A percentile compares a stretch with the other conserved stretches of the same genome.
phyloP scores from a whole-genome alignment of 768 basidiomycete species.

The Mycena filopes region DNA sequence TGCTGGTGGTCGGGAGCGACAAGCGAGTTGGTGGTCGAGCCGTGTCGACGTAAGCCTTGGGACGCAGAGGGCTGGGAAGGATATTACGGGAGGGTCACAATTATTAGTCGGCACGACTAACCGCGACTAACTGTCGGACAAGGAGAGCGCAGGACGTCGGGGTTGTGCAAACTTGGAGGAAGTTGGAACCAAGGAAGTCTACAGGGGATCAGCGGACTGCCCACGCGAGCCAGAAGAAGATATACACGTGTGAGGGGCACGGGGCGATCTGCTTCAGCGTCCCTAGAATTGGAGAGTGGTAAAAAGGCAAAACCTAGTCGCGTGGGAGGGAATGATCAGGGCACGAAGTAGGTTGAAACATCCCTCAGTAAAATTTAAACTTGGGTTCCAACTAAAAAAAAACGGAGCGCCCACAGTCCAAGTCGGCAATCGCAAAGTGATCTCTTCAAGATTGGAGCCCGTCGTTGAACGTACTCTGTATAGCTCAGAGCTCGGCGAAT shows the following conservation, averaged over 20 bases:
- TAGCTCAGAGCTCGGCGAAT: too few relatives aligned
- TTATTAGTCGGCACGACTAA: slow-evolving; percentile 24
- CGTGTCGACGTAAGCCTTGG: slow-evolving; percentile 22
- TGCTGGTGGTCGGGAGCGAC: slow-evolving; percentile 8
- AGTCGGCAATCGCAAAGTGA: slow-evolving; percentile 14
- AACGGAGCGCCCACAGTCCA: neutral
- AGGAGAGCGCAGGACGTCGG: neutral
- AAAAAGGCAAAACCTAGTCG: slow-evolving; percentile 10
- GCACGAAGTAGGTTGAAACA: neutral
- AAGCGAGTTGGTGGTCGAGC: slow-evolving; percentile 15
- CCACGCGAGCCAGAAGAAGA: slow-evolving; percentile 19
- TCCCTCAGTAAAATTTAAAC: neutral
- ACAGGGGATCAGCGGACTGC: slow-evolving; percentile 13
- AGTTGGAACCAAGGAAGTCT: slow-evolving; percentile 13
- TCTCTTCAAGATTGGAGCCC: too few relatives aligned
- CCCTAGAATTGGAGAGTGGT: slow-evolving; percentile 10
- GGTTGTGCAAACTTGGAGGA: slow-evolving; percentile 11
- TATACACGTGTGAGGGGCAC: slow-evolving; percentile 31
- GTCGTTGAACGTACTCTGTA: too few relatives aligned
- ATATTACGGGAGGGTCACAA: slow-evolving; percentile 26
- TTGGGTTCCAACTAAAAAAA: neutral
- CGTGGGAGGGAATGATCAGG: neutral
- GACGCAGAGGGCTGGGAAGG: slow-evolving; percentile 12
- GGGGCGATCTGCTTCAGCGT: slow-evolving; percentile 14
- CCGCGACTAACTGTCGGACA: neutral